Base-by-base conservation (phyloP, 352 stramenopile species). In the Thalassiosira hispida region DNA sequence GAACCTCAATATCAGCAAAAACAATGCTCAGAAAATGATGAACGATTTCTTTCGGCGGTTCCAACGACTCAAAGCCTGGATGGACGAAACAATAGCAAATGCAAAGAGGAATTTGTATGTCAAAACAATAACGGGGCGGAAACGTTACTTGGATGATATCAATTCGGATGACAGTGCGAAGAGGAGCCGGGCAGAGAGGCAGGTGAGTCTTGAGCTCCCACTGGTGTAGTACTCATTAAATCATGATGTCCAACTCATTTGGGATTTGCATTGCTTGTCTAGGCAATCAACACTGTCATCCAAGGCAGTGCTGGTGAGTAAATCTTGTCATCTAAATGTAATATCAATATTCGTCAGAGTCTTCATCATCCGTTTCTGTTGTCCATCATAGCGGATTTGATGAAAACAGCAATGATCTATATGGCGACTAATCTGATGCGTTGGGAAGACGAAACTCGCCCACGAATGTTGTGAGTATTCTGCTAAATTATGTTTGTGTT, bases 251-350 rank as follows among this genome's bases (percentile, higher is more conserved):
- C 8, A 38, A 38, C 25, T 33, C 70, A 16, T 56, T 9, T 29
- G 29, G 25, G 2, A 55, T 5, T 25, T 61, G 16, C 18, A 29
- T 16, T 18, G 12, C 25, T 66, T 72, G 0, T 29, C 6, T 31
- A 81, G 73, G 68, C 85, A 38, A 84, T 93, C 42, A 93, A 93
- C 72, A 86, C 74, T 40, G 71, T 91, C 0, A 93, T 93, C 52
- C 87, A 93, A 71, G 87, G 87, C n/a, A 80, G 52, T 70, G 83
- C 85, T 18, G n/a, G n/a, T n/a, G n/a, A n/a, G n/a, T n/a, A n/a
- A n/a, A n/a, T n/a, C n/a, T n/a, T n/a, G n/a, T n/a, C n/a, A n/a
- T n/a, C n/a, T n/a, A n/a, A n/a, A n/a, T n/a, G n/a, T n/a, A n/a
- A n/a, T n/a, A n/a, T n/a, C n/a, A n/a, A n/a, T n/a, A n/a, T n/a